Evolutionary conservation across 164 flowering plant species (phyloP).

Genomic region (Saururus chinensis): DNA sequence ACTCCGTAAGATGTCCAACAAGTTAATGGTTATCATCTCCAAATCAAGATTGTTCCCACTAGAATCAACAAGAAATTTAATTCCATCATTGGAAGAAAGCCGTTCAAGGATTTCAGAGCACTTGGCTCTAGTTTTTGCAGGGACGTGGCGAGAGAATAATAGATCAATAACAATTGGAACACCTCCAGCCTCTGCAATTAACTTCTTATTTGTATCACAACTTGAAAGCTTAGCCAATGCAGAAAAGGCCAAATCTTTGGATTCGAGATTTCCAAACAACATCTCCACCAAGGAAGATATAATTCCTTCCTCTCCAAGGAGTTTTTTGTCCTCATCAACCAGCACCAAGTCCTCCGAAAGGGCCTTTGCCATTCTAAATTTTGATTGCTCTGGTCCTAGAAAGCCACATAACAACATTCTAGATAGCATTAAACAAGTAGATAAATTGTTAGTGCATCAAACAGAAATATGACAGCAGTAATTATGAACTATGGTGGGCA

Average conservation of each 20-base stretch:
- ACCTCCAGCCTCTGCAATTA: constrained; percentile 45
- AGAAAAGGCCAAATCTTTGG: constrained; percentile 36
- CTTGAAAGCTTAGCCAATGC: constrained; percentile 36
- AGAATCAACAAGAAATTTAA: constrained; percentile 41
- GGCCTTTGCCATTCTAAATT: constrained; percentile 30
- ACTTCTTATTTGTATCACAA: constrained; percentile 37
- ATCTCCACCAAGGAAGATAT: constrained; percentile 51
- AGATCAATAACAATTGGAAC: constrained; percentile 35
- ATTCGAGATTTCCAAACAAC: constrained; percentile 35
- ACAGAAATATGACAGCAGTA: no score
- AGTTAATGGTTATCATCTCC: constrained; percentile 24
- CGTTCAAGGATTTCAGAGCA: constrained; percentile 45
- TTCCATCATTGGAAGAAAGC: constrained; percentile 45
- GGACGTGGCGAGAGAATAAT: constrained; percentile 28
- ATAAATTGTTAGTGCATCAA: no score
- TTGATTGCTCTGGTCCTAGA: constrained; percentile 43
- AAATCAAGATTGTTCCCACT: constrained; percentile 32
- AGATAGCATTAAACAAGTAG: no score
- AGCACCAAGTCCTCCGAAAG: constrained; percentile 35
- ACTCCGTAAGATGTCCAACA: constrained; percentile 33
- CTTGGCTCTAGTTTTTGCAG: constrained; percentile 23
- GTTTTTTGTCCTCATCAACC: constrained; percentile 28
- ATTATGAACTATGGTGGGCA: no score
- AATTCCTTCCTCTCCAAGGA: constrained; percentile 55
- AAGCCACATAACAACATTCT: constrained; percentile 8